Evolutionary conservation across 1,284 basidiomycete species (phyloP).

Genomic region (Tylopilus sp.): DNA sequence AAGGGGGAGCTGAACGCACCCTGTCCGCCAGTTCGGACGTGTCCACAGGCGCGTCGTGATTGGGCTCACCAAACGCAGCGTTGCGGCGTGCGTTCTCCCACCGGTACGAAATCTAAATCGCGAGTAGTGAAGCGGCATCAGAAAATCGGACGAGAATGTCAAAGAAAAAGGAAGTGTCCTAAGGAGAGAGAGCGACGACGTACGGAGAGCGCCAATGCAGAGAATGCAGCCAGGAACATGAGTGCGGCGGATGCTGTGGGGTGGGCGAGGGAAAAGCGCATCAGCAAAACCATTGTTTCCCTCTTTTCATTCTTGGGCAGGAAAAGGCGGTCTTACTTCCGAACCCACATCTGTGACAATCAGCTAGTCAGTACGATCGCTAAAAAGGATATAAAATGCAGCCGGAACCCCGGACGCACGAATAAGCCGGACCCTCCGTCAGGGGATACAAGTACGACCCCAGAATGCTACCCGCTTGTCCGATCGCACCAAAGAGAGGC

Average conservation of each 20-base stretch:
- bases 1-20: constrained; percentile 35
- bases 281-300: not conserved
- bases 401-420: constrained; percentile 37
- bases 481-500: constrained; percentile 73
- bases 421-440: constrained; percentile 60
- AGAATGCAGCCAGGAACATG: constrained; percentile 41
- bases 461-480: constrained; percentile 67
- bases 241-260: constrained; percentile 51
- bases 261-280: too few relatives aligned
- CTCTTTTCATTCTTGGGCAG: not conserved
- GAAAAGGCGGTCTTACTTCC: constrained; percentile 15
- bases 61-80: constrained; percentile 49
- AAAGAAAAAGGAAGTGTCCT: constrained; percentile 25
- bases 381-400: too few relatives aligned
- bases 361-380: constrained; percentile 2
- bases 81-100: constrained; percentile 59
- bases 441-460: constrained; percentile 69
- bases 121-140: not conserved
- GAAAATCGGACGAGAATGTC: not conserved
- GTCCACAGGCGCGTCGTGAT: constrained; percentile 51
- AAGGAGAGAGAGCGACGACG: not conserved
- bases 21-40: constrained; percentile 65
- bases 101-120: constrained; percentile 54
- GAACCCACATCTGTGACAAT: constrained; percentile 24
- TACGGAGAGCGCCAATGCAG: not conserved